A percentile compares a stretch with the other conserved stretches of the same genome.
Evolutionary conservation across 2,329 filamentous ascomycete species (phyloP).

Genomic region (Juglanconis oblonga): DNA sequence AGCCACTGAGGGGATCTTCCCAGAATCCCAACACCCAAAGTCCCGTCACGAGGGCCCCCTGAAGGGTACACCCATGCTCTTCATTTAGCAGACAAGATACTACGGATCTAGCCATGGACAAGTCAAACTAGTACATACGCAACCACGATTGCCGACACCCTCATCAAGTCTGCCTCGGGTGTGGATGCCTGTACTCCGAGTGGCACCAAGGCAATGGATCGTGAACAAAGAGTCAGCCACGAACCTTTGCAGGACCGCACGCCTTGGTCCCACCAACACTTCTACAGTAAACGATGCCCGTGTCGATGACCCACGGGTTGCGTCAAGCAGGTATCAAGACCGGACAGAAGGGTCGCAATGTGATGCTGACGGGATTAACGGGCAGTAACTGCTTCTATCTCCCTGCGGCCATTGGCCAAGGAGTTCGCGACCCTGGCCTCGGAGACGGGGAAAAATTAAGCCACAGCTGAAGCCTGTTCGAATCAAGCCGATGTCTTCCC

Average conservation of each 20-base stretch:
- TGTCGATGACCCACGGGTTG: neutral
- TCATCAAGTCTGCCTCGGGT: slow-evolving; percentile 4
- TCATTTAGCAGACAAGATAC: slow-evolving; percentile 19
- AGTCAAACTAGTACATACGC: slow-evolving; percentile 24
- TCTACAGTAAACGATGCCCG: neutral
- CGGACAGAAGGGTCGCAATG: neutral
- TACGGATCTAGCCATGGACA: slow-evolving; percentile 30
- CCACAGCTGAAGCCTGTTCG: slow-evolving; percentile 6
- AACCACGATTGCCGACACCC: slow-evolving; percentile 27
- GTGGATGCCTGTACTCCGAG: neutral
- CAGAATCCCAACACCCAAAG: slow-evolving; percentile 7
- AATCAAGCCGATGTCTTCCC: neutral
- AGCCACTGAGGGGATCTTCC: slow-evolving; percentile 2
- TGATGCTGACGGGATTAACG: slow-evolving; percentile 24
- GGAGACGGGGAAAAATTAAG: neutral
- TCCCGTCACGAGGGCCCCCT: slow-evolving; percentile 10
- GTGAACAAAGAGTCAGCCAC: neutral
- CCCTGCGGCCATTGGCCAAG: slow-evolving; percentile 5
- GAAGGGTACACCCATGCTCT: slow-evolving; percentile 5
- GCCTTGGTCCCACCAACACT: neutral
- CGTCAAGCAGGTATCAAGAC: slow-evolving; percentile 1
- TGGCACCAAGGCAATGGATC: neutral
- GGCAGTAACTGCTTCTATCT: slow-evolving; percentile 19
- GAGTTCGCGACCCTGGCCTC: neutral
- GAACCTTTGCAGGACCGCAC: neutral